Evolutionary conservation across 2,329 filamentous ascomycete genomes (phyloP).

Genomic region (Scedosporium minutisporum): DNA sequence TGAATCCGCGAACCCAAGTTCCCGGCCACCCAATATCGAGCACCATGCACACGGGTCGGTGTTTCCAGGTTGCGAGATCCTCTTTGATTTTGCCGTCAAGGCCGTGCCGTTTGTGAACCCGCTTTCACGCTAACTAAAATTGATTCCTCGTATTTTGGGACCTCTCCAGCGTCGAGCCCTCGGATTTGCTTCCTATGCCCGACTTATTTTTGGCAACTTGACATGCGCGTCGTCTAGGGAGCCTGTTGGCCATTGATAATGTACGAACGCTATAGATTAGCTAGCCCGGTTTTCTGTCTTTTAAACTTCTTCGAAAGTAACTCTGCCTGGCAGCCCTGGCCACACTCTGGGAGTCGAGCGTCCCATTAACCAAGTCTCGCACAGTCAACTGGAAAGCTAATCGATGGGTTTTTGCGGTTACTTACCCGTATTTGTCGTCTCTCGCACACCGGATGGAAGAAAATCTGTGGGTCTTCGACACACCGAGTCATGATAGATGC

Average conservation of each 20-base stretch:
- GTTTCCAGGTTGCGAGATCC: background rate
- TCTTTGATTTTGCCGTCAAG: background rate
- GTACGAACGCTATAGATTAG: background rate
- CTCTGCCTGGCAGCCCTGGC: background rate
- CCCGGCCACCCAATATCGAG: background rate
- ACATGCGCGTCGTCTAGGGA: background rate
- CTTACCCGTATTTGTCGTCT: background rate
- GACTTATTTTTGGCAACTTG: background rate
- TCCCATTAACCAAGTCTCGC: background rate
- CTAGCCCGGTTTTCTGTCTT: background rate
- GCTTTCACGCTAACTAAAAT: background rate
- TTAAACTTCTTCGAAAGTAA: background rate
- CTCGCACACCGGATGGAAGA: background rate
- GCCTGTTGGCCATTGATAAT: background rate
- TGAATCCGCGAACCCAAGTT: background rate
- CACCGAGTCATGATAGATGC: background rate
- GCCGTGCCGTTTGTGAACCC: background rate
- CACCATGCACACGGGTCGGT: background rate
- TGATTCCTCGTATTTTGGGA: background rate
- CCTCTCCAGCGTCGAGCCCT: background rate
- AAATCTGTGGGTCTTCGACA: no score
- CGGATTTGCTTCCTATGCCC: background rate
- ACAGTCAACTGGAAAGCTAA: background rate
- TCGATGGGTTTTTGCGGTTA: background rate
- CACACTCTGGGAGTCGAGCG: background rate